A percentile compares a stretch with the other conserved stretches of the same genome.
These are phyloP conservation scores for Teratosphaeria zuluensis DNA, from an alignment of 2,329 filamentous ascomycete genomes.

Conservation along the genomic window DNA sequence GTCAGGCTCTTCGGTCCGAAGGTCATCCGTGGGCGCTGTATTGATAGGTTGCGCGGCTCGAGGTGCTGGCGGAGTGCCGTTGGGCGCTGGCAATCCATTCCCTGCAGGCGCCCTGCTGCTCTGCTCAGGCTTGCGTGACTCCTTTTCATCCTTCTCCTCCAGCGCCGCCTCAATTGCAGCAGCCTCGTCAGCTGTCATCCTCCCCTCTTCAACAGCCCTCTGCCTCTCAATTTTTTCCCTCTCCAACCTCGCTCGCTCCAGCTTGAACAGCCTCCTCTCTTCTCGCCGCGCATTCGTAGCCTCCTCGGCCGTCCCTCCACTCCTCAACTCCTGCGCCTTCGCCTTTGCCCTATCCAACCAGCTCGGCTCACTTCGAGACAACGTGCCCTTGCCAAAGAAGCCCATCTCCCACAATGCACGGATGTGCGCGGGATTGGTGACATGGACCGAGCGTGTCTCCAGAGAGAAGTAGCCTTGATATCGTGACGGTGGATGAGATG, in stretches of 20 bases:
- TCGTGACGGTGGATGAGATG: conserved; percentile 52
- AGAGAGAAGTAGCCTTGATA: conserved; percentile 73
- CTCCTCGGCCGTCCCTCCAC: conserved; percentile 61
- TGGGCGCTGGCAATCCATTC: background rate
- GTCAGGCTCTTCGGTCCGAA: conserved; percentile 5
- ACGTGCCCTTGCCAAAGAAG: conserved; percentile 88
- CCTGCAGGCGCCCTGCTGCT: background rate
- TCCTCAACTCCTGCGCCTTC: conserved; percentile 39
- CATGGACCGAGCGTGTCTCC: conserved; percentile 71
- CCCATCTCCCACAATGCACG: conserved; percentile 89
- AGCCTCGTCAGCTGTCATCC: conserved; percentile 7
- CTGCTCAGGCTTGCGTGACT: conserved; percentile 12
- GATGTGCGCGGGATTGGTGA: conserved; percentile 66
- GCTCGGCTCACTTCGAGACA: conserved; percentile 89
- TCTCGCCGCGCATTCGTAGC: conserved; percentile 65
- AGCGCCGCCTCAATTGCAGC: conserved; percentile 19
- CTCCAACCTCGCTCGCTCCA: conserved; percentile 82
- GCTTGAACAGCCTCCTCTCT: conserved; percentile 75
- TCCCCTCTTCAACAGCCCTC: conserved; percentile 43
- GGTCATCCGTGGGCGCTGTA: background rate
- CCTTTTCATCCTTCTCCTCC: conserved; percentile 32
- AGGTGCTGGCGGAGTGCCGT: background rate
- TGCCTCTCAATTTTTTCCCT: conserved; percentile 73
- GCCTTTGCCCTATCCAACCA: conserved; percentile 81
- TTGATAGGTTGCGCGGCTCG: background rate